phyloP scores from a whole-genome alignment of 106 monocot species.

The Acorus calamus region DNA sequence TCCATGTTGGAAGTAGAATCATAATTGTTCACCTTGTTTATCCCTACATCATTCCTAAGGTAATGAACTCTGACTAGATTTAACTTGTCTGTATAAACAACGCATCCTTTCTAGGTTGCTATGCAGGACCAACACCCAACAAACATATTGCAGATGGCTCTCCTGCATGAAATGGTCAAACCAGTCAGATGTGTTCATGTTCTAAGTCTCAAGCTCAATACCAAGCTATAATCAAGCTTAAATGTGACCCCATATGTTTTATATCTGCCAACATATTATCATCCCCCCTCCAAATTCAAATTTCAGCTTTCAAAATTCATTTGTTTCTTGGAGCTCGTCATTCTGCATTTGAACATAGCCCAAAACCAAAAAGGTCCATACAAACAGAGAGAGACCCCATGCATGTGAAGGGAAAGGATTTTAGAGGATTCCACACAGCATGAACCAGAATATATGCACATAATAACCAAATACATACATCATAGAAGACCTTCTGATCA shows the following conservation, averaged over 20 bases:
- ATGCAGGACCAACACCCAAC: conserved; percentile 81
- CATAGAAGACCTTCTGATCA: too few relatives aligned
- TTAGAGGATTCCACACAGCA: too few relatives aligned
- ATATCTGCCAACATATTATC: conserved; percentile 84
- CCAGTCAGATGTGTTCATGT: conserved; percentile 82
- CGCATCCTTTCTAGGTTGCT: conserved; percentile 84
- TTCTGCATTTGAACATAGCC: conserved; percentile 44
- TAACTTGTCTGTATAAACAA: conserved; percentile 88
- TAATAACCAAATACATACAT: conserved; percentile 6
- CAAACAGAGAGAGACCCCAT: background rate
- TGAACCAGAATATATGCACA: too few relatives aligned
- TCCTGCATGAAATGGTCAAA: conserved; percentile 67
- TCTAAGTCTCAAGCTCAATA: conserved; percentile 98
- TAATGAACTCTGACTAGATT: conserved; percentile 87
- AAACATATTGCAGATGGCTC: conserved; percentile 92
- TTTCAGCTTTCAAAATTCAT: conserved; percentile 83
- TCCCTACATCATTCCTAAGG: conserved; percentile 53
- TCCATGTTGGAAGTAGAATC: conserved; percentile 74
- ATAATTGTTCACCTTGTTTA: conserved; percentile 78
- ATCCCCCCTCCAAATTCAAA: conserved; percentile 89
- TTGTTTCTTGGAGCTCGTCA: conserved; percentile 85
- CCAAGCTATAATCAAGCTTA: conserved; percentile 75
- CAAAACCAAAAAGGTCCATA: background rate
- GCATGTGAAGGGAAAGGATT: too few relatives aligned
- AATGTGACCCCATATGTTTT: conserved; percentile 94